A percentile compares a stretch with the other conserved stretches of the same genome.
These are phyloP conservation scores for Pythium volutum DNA, from an alignment of 352 stramenopile species.

Conservation along the genomic window DNA sequence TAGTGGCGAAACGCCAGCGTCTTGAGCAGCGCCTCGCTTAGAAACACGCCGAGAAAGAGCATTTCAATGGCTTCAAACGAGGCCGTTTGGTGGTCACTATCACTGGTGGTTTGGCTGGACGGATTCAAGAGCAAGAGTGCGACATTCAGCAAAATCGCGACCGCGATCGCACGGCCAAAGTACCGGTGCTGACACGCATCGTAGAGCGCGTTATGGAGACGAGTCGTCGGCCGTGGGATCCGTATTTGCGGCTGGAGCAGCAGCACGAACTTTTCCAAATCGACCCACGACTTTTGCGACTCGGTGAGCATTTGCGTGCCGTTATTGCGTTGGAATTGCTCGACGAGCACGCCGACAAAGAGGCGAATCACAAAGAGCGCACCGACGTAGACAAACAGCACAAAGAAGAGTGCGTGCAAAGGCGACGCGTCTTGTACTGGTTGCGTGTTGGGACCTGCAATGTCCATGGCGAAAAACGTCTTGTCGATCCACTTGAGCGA, in stretches of 20 bases:
- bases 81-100: constrained; percentile 1
- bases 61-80: constrained; percentile 66
- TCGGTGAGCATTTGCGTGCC: constrained; percentile 78
- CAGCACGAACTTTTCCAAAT: constrained; percentile 78
- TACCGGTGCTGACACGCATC: constrained; percentile 61
- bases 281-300: constrained; percentile 76
- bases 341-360: constrained; percentile 76
- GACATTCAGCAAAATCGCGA: constrained; percentile 72
- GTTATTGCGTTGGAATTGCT: constrained; percentile 84
- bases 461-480: constrained; percentile 72
- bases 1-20: constrained; percentile 57
- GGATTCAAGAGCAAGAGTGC: constrained; percentile 64
- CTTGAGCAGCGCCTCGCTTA: constrained; percentile 54
- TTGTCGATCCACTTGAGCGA: constrained; percentile 83
- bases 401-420: constrained; percentile 60
- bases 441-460: constrained; percentile 42
- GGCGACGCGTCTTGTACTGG: constrained; percentile 45
- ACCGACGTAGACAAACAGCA: constrained; percentile 73
- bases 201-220: constrained; percentile 40
- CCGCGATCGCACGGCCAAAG: constrained; percentile 46
- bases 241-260: constrained; percentile 58
- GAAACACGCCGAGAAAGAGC: constrained; percentile 63
- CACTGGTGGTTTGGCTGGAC: constrained; percentile 8
- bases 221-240: constrained; percentile 38
- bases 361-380: constrained; percentile 76